Percentiles rank a stretch among this genome's conserved stretches.
These are phyloP conservation scores for Coniochaeta sp. DNA, from an alignment of 2,329 filamentous ascomycete species.

Conservation along the genomic window DNA sequence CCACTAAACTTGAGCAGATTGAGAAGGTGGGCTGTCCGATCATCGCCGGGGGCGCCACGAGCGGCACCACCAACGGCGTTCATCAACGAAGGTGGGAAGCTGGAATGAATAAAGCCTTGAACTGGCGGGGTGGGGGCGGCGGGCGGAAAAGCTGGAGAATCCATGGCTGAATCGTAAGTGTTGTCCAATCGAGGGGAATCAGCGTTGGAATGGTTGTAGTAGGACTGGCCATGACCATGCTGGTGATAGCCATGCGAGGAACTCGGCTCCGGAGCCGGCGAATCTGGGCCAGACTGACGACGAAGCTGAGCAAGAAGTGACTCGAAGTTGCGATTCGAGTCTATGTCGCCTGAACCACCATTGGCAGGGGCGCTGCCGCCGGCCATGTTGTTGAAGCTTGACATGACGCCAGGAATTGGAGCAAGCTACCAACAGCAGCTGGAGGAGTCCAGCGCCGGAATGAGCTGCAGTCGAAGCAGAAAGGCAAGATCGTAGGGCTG, in stretches of 20 bases:
- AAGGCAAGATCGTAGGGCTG: neutral
- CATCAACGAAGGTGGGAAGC: slow-evolving; percentile 31
- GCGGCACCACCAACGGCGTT: slow-evolving; percentile 39
- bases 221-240: slow-evolving; percentile 12
- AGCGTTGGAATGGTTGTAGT: slow-evolving; percentile 12
- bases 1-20: slow-evolving; percentile 55
- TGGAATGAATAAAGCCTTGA: slow-evolving; percentile 27
- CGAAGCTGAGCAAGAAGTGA: slow-evolving; percentile 33
- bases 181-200: slow-evolving; percentile 14
- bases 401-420: neutral
- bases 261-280: slow-evolving; percentile 9
- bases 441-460: neutral
- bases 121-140: slow-evolving; percentile 38
- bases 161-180: slow-evolving; percentile 12
- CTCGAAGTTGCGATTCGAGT: slow-evolving; percentile 26
- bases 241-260: slow-evolving; percentile 15
- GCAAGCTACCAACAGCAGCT: neutral
- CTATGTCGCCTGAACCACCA: slow-evolving; percentile 8
- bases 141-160: slow-evolving; percentile 24
- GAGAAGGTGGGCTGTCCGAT: slow-evolving; percentile 48
- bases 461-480: neutral
- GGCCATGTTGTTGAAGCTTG: neutral
- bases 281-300: slow-evolving; percentile 21
- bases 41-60: slow-evolving; percentile 23
- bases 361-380: neutral